Evolutionary conservation across 495 filamentous ascomycete genomes (phyloP), one percentile per base, ranked within the genome.

Genomic region (Pseudoneurospora amorphoporcata): DNA sequence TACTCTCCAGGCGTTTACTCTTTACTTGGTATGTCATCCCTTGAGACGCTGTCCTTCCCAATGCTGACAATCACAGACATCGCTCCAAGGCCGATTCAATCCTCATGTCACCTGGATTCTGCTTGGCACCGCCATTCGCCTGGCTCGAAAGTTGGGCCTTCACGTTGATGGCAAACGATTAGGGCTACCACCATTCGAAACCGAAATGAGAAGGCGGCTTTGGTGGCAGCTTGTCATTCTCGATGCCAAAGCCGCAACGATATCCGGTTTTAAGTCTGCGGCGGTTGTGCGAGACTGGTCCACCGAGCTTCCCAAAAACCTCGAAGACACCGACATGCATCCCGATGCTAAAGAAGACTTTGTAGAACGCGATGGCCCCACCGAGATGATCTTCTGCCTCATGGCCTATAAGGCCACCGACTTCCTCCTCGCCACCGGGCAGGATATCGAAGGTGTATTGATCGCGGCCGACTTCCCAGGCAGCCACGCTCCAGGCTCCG

Each of bases 161-260:
- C 91, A 92, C 76, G 87, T 89, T 12, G 91, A 93, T 72, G 91
- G 91, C 29, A 87, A 89, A 12, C 82, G 86, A 17, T 87, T 92
- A 72, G 87, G 88, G 0, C 86, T 93, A n/a, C 75, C 84, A 5
- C 86, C 90, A 3, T 87, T 88, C 71, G 89, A 92, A 75, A 87
- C 90, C 17, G 91, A 93, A 75, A 89, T 90, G 78, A 85, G 91
- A 19, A 85, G 91, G 70, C 84, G 91, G 1, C 79, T 92, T 42
- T 93, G 91, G 91, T 93, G 90, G 90, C 88, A 90, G 73, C 90
- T 92, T 41, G 82, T 91, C 74, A 84, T 90, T 71, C 87, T 91
- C 74, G 91, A 93, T 71, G 83, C 82, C 39, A 82, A 83, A 72
- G 83, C 81, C 69, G 83, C 86, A 41, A 86, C 91, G 71, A 83